Conservation (phyloP, 2,329 filamentous ascomycete genomes). For the Venturia pyrina region DNA sequence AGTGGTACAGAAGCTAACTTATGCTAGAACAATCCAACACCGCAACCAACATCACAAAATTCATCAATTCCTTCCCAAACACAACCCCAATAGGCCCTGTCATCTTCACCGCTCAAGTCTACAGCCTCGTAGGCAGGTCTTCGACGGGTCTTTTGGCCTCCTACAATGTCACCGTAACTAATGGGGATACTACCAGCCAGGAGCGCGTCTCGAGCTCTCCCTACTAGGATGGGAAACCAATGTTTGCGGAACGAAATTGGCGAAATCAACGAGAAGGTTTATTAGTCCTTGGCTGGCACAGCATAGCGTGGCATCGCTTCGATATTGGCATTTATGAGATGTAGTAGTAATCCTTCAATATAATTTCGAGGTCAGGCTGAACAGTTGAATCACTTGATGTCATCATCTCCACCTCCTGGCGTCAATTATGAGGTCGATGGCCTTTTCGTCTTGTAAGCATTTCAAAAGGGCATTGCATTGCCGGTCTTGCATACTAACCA, state of each 20-base stretch:
- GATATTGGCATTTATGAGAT: background rate
- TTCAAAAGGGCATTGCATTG: too few species aligned
- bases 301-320: background rate
- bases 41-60: constrained; percentile 19
- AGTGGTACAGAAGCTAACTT: background rate
- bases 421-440: too few species aligned
- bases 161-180: background rate
- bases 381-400: too few species aligned
- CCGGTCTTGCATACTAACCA: too few species aligned
- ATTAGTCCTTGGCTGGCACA: too few species aligned
- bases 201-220: background rate
- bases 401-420: too few species aligned
- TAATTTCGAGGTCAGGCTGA: too few species aligned
- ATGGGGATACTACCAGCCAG: background rate
- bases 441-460: too few species aligned
- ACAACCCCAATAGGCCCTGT: constrained; percentile 15
- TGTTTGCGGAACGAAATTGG: too few species aligned
- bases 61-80: constrained; percentile 15
- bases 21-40: constrained; percentile 17
- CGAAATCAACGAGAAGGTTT: background rate
- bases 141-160: constrained; percentile 10
- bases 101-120: constrained; percentile 19
- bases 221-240: too few species aligned
- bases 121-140: constrained; percentile 21
- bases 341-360: background rate